Conservation (phyloP, 2,329 filamentous ascomycete genomes). For the Ceratocystis destructans region DNA sequence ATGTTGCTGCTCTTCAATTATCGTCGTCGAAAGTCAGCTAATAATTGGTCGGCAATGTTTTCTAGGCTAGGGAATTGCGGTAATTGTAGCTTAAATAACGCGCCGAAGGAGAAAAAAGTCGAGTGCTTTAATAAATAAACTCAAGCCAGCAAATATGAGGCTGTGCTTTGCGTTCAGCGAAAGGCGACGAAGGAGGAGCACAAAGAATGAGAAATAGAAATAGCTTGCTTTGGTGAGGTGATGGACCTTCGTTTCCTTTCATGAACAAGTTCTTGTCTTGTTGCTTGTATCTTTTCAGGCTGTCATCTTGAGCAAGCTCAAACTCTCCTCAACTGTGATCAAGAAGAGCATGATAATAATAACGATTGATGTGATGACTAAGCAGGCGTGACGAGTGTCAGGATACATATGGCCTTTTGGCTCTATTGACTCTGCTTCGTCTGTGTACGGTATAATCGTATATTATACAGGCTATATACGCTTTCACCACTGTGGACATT, state of each 20-base stretch:
- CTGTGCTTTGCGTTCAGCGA: neutral
- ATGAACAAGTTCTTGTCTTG: neutral
- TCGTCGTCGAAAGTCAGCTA: neutral
- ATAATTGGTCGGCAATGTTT: neutral
- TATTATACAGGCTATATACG: neutral
- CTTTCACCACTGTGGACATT: neutral
- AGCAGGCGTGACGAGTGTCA: neutral
- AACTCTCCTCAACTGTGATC: conserved; percentile 6
- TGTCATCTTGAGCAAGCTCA: neutral
- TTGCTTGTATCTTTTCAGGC: neutral
- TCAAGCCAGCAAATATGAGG: neutral
- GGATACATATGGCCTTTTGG: conserved; percentile 3
- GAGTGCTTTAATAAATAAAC: neutral
- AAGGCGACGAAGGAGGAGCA: neutral
- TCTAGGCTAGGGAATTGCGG: neutral
- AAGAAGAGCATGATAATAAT: neutral
- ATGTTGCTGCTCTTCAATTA: neutral
- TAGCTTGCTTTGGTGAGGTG: neutral
- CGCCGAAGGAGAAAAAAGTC: neutral
- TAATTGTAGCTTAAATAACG: neutral
- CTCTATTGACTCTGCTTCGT: neutral
- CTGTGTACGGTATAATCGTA: neutral
- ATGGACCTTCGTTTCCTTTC: neutral
- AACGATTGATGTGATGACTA: conserved; percentile 13
- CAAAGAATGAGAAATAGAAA: neutral